phyloP scores from a whole-genome alignment of 2,329 filamentous ascomycete species.

The Aspergillus tubingensis region DNA sequence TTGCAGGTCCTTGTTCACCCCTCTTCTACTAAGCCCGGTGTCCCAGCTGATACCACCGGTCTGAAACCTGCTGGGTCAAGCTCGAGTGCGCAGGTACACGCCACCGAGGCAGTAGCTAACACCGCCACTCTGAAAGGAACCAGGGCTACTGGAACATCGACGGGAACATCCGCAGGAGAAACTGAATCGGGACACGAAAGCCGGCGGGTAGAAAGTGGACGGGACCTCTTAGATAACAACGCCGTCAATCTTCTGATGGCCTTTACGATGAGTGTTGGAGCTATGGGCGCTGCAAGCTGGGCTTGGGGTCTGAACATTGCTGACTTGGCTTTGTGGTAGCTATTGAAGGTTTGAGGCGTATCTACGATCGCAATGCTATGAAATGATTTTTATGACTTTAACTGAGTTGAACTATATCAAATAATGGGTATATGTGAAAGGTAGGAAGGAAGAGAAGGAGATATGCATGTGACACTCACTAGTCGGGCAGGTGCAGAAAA shows the following conservation, averaged over 20 bases:
- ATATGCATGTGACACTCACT: no score
- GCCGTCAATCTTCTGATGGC: slow-evolving; percentile 95
- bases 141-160: slow-evolving; percentile 18
- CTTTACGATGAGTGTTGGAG: slow-evolving; percentile 72
- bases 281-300: slow-evolving; percentile 61
- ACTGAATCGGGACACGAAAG: slow-evolving; percentile 54
- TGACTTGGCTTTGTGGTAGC: neutral
- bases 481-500: no score
- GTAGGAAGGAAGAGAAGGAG: no score
- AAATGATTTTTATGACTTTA: neutral
- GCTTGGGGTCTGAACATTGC: slow-evolving; percentile 32
- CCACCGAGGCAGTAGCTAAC: slow-evolving; percentile 32
- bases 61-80: slow-evolving; percentile 16
- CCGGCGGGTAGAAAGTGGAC: slow-evolving; percentile 65
- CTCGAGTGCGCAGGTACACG: slow-evolving; percentile 28
- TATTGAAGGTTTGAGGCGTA: neutral
- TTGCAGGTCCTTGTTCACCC: slow-evolving; percentile 41
- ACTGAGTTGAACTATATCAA: neutral
- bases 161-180: slow-evolving; percentile 15
- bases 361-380: neutral
- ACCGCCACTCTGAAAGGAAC: slow-evolving; percentile 29
- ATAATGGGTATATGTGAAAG: no score
- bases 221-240: slow-evolving; percentile 87
- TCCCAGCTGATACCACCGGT: slow-evolving; percentile 15
- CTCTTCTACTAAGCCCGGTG: slow-evolving; percentile 28